Conservation (phyloP, 805 yeast species). For the Jamesozyma rosinii region DNA sequence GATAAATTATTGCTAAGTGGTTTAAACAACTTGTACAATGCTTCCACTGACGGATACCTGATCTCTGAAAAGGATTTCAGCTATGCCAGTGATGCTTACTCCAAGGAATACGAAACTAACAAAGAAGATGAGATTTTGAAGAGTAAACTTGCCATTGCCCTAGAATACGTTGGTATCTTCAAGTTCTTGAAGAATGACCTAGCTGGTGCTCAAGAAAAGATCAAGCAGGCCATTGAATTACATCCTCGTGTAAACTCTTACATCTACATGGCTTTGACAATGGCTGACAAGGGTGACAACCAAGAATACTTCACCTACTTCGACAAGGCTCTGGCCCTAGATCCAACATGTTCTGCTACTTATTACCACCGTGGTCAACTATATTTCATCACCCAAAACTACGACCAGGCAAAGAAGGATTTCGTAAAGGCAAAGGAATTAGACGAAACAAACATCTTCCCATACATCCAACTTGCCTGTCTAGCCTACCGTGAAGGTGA, state of each 20-base stretch:
- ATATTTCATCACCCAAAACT: constrained; percentile 69
- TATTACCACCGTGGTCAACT: constrained; percentile 94
- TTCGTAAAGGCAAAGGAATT: constrained; percentile 68
- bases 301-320: constrained; percentile 61
- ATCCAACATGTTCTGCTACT: constrained; percentile 68
- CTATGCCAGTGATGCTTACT: constrained; percentile 48
- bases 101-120: constrained; percentile 19
- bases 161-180: constrained; percentile 77
- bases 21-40: constrained; percentile 43
- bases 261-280: constrained; percentile 70
- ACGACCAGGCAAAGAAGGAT: constrained; percentile 59
- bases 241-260: constrained; percentile 74
- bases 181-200: constrained; percentile 72
- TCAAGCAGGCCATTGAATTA: constrained; percentile 56
- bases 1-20: constrained; percentile 60
- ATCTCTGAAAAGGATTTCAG: constrained; percentile 36
- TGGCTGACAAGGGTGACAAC: constrained; percentile 74
- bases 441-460: constrained; percentile 68
- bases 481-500: constrained; percentile 66
- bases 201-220: constrained; percentile 49
- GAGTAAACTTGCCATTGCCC: constrained; percentile 54
- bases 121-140: constrained; percentile 25
- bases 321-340: constrained; percentile 56
- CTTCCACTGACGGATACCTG: constrained; percentile 33
- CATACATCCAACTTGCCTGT: constrained; percentile 89